A percentile compares a stretch with the other conserved stretches of the same genome.
Conservation (phyloP, 2,329 filamentous ascomycete genomes). For the Alternaria ventricosa region DNA sequence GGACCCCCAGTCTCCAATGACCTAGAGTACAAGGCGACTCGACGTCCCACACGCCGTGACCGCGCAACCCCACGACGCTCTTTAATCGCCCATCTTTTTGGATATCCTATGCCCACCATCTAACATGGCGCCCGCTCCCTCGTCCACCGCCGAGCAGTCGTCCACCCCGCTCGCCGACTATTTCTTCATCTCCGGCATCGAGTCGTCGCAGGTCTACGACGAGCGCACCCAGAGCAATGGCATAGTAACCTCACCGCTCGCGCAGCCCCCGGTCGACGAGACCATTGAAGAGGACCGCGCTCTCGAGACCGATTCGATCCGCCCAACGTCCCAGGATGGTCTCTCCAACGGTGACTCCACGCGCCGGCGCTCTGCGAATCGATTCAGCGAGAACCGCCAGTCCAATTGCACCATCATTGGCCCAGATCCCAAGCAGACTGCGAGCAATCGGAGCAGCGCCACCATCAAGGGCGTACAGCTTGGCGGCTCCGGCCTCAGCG, state of each 20-base stretch:
- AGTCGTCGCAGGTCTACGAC: conserved; percentile 60
- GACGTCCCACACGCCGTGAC: conserved; percentile 34
- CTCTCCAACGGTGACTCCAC: conserved; percentile 48
- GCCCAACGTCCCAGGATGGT: conserved; percentile 54
- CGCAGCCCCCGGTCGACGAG: conserved; percentile 54
- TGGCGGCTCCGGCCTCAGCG: conserved; percentile 59
- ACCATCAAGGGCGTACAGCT: conserved; percentile 62
- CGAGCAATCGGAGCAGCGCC: conserved; percentile 69
- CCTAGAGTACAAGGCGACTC: conserved; percentile 37
- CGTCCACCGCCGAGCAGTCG: conserved; percentile 51
- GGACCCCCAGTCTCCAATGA: conserved; percentile 45
- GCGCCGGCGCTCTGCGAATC: conserved; percentile 43
- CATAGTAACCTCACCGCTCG: conserved; percentile 39
- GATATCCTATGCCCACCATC: conserved; percentile 36
- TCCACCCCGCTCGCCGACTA: conserved; percentile 68
- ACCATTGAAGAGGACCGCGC: conserved; percentile 67
- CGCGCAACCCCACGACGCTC: conserved; percentile 31
- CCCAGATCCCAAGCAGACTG: conserved; percentile 54
- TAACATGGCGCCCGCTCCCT: conserved; percentile 48
- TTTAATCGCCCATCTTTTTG: conserved; percentile 33
- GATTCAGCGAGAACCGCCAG: conserved; percentile 57
- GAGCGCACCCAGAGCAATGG: conserved; percentile 46
- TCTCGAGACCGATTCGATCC: conserved; percentile 59
- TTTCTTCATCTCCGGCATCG: conserved; percentile 68
- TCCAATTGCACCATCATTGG: conserved; percentile 60